These are phyloP conservation scores for Uronychia setigera DNA, from an alignment of 73 alveolate species.

Conservation along the genomic window DNA sequence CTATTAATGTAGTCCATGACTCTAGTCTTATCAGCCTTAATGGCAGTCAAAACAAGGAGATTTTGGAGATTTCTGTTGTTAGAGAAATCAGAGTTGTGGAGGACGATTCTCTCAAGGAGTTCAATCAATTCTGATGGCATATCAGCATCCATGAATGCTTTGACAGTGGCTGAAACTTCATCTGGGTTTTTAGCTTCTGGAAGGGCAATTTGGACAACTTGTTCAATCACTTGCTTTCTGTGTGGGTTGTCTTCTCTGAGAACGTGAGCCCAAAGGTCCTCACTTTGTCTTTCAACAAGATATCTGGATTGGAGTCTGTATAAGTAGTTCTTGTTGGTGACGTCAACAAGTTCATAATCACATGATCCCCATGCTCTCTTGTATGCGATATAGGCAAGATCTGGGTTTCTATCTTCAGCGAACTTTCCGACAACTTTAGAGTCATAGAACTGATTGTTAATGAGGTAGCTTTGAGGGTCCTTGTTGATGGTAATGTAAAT, in stretches of 20 bases:
- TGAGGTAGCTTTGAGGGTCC: slow-evolving; percentile 97
- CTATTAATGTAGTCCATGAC: slow-evolving; percentile 99
- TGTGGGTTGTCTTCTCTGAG: slow-evolving; percentile 95
- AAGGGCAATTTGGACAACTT: slow-evolving; percentile 97
- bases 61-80: slow-evolving; percentile 97
- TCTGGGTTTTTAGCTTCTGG: slow-evolving; percentile 98
- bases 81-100: slow-evolving; percentile 98
- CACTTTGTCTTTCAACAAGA: slow-evolving; percentile 98
- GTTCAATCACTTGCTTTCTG: slow-evolving; percentile 97
- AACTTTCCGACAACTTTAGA: slow-evolving; percentile 98
- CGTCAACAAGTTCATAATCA: slow-evolving; percentile 98
- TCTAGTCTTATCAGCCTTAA: slow-evolving; percentile 95
- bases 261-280: slow-evolving; percentile 98
- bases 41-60: slow-evolving; percentile 97
- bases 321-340: slow-evolving; percentile 98
- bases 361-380: slow-evolving; percentile 99
- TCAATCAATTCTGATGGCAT: slow-evolving; percentile 98
- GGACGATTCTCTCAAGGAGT: slow-evolving; percentile 98
- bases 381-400: slow-evolving; percentile 97
- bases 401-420: slow-evolving; percentile 98
- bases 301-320: slow-evolving; percentile 99
- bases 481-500: slow-evolving; percentile 95
- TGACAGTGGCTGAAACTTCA: slow-evolving; percentile 96
- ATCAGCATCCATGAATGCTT: slow-evolving; percentile 99
- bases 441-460: slow-evolving; percentile 98